Percentiles rank a stretch among this genome's conserved stretches.
These are phyloP conservation scores for Endocalyx cinctus DNA, from an alignment of 2,329 filamentous ascomycete genomes.

Conservation along the genomic window DNA sequence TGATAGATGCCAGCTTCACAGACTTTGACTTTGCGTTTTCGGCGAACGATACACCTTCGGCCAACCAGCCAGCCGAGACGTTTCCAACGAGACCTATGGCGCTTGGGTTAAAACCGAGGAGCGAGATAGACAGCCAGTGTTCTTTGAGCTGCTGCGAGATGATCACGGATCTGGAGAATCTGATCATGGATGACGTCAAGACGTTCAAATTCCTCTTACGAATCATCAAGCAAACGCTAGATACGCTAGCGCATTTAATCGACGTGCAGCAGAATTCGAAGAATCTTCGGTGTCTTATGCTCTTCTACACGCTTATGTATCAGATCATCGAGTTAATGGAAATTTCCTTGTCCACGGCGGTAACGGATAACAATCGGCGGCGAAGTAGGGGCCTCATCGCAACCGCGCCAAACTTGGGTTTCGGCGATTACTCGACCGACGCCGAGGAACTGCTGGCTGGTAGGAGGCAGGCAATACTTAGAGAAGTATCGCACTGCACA, in stretches of 20 bases:
- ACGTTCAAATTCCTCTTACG: constrained; percentile 7
- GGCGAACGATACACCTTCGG: neutral
- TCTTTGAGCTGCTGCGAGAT: constrained; percentile 10
- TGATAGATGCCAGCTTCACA: too few relatives aligned
- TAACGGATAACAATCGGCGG: neutral
- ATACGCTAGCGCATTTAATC: constrained; percentile 4
- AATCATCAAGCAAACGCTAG: constrained; percentile 2
- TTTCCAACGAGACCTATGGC: too few relatives aligned
- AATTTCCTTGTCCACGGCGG: constrained; percentile 1
- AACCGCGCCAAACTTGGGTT: neutral
- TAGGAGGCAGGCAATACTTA: constrained; percentile 1
- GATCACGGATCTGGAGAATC: constrained; percentile 9
- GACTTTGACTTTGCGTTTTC: too few relatives aligned
- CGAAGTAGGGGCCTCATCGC: neutral
- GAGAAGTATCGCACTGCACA: neutral
- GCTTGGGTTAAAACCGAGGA: constrained; percentile 1
- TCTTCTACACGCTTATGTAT: constrained; percentile 9
- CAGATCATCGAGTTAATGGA: constrained; percentile 9
- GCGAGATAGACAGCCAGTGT: constrained; percentile 5
- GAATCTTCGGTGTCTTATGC: constrained; percentile 7
- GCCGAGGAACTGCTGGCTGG: constrained; percentile 2
- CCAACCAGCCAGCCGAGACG: constrained; percentile 1
- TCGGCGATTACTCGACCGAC: constrained; percentile 2
- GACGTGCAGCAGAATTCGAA: constrained; percentile 2
- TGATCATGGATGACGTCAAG: constrained; percentile 7